phyloP scores from a whole-genome alignment of 371 early-diverging fungal species.

The Mortierella sp. region DNA sequence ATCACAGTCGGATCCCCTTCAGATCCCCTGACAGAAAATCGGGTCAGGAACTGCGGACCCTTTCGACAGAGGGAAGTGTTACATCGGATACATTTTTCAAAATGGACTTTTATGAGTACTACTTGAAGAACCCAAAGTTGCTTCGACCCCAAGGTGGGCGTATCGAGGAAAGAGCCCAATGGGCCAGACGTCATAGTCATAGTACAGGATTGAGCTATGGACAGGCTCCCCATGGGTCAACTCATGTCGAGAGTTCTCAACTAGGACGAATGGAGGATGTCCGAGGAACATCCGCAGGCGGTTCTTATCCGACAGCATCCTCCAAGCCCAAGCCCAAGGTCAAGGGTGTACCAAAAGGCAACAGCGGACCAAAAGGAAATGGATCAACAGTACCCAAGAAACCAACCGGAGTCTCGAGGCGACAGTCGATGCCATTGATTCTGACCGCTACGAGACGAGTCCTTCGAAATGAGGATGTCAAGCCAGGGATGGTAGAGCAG shows the following conservation, averaged over 20 bases:
- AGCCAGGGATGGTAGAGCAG: slow-evolving; percentile 5
- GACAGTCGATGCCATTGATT: slow-evolving; percentile 25
- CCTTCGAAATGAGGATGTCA: slow-evolving; percentile 31
- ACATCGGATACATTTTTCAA: slow-evolving; percentile 23
- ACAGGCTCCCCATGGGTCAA: not conserved
- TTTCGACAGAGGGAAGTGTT: slow-evolving; percentile 8
- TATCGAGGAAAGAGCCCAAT: slow-evolving; percentile 20
- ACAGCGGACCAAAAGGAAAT: not conserved
- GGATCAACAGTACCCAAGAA: no score
- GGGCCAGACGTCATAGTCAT: not conserved
- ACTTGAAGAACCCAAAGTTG: slow-evolving; percentile 25
- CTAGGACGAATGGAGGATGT: not conserved
- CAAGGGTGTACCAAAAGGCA: not conserved
- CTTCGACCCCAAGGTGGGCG: slow-evolving; percentile 42
- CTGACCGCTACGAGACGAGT: slow-evolving; percentile 30
- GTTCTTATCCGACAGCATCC: not conserved
- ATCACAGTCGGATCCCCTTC: slow-evolving; percentile 27
- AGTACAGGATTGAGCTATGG: not conserved
- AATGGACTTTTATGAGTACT: slow-evolving; percentile 41
- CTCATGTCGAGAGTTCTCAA: no score
- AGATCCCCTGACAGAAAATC: slow-evolving; percentile 33
- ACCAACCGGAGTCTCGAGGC: slow-evolving; percentile 15
- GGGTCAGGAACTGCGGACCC: slow-evolving; percentile 33
- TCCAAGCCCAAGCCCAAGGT: slow-evolving; percentile 10
- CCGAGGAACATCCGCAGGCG: not conserved